These are phyloP conservation scores for Pseudogymnoascus sp. DNA, from an alignment of 2,329 filamentous ascomycete genomes.

Conservation along the genomic window DNA sequence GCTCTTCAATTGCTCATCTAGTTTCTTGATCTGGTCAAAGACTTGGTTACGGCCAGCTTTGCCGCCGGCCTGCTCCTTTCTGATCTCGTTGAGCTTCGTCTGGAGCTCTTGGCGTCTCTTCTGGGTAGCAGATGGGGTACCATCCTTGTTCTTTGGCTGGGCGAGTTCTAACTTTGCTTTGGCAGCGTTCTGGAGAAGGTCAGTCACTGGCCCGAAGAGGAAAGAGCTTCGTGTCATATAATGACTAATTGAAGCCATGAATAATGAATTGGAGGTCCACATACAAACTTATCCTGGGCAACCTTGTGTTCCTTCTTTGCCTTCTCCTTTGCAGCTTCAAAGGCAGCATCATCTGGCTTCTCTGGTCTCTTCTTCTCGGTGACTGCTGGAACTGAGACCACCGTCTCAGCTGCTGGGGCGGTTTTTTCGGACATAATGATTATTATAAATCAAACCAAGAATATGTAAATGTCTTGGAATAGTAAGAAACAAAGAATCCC, in stretches of 20 bases:
- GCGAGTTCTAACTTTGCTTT: slow-evolving; percentile 83
- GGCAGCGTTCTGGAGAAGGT: slow-evolving; percentile 61
- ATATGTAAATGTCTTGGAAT: background rate
- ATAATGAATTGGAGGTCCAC: slow-evolving; percentile 23
- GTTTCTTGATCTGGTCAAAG: slow-evolving; percentile 83
- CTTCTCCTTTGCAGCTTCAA: slow-evolving; percentile 68
- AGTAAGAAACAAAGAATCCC: background rate
- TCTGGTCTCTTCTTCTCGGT: slow-evolving; percentile 54
- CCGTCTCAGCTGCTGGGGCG: background rate
- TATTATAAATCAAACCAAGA: background rate
- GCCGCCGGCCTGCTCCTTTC: slow-evolving; percentile 75
- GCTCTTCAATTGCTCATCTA: slow-evolving; percentile 81
- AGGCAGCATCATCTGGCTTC: slow-evolving; percentile 79
- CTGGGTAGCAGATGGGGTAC: slow-evolving; percentile 50
- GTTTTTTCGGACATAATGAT: slow-evolving; percentile 1
- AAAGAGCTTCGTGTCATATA: background rate
- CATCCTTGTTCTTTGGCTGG: slow-evolving; percentile 69
- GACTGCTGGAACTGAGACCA: slow-evolving; percentile 15
- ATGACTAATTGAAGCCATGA: background rate
- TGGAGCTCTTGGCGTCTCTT: slow-evolving; percentile 84
- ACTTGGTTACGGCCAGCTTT: slow-evolving; percentile 72
- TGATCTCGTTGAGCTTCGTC: slow-evolving; percentile 72
- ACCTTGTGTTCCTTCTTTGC: slow-evolving; percentile 81
- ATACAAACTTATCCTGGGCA: slow-evolving; percentile 61
- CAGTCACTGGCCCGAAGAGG: slow-evolving; percentile 14